Base-by-base conservation (phyloP, 2,329 filamentous ascomycete species). In the Gnomoniopsis sp. region DNA sequence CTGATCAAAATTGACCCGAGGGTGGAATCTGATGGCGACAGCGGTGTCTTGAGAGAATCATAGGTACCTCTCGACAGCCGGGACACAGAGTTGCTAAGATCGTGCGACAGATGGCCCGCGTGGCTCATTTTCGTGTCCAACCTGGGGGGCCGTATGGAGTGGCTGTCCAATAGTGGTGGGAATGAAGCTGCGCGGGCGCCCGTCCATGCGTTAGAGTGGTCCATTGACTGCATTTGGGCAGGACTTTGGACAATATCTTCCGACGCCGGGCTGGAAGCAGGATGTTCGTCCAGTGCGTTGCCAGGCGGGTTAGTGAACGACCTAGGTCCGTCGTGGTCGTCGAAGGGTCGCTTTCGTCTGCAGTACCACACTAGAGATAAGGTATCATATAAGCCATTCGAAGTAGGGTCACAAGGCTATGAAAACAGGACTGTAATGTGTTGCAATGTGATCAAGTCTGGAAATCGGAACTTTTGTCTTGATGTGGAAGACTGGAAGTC, bases 281-380 rank as follows among this genome's bases (percentile, higher is more conserved):
- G n/a, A 58, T 43, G 4, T 30, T 4, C 26, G 4, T 30, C 26
- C 26, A 30, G 22, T 58, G 43, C 2, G 17, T 44, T 1, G 43
- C n/a, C 55, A 6, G 55, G 49, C n/a, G n/a, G n/a, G n/a, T n/a
- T n/a, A 26, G 48, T 58, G 41, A 58, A 58, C 21, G 26, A 22
- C 38, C 43, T n/a, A 12, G 30, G 17, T 11, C 14, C 15, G 6
- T 53, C 22, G 1, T n/a, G 1, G 10, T 49, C 30, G 6, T 30
- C 15, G 14, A 1, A 22, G 21, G 53, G 33, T 21, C 11, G 49
- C n/a, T 38, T 53, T 38, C 55, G 46, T 22, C 49, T 46, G 6
- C 52, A 52, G 19, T 58, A 58, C 55, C 55, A 58, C 55, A 58
- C 52, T 22, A 49, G 6, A 14, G 34, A 50, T 7, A n/a, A n/a